phyloP scores from a whole-genome alignment of 169 alveolate genomes.

The Cryptosporidium bovis region DNA sequence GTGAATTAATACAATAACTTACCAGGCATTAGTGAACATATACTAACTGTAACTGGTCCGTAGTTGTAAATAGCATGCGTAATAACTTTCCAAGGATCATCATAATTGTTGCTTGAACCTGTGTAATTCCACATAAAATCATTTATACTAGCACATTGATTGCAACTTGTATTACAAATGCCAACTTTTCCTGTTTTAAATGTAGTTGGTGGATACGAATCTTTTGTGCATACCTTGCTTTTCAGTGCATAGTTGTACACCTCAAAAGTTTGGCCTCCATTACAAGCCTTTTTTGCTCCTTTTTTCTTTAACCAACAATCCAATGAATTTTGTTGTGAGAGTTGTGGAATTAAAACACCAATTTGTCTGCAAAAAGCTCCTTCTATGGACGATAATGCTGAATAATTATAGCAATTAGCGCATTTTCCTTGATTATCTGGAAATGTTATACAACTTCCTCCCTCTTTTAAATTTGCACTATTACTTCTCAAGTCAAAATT shows the following conservation, averaged over 20 bases:
- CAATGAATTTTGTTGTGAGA: constrained; percentile 55
- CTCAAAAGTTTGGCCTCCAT: constrained; percentile 73
- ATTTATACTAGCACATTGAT: constrained; percentile 31
- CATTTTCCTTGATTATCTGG: constrained; percentile 75
- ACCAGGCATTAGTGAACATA: constrained; percentile 74
- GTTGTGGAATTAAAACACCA: constrained; percentile 48
- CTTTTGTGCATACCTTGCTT: constrained; percentile 46
- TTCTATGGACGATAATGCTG: constrained; percentile 65
- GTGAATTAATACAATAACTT: background rate
- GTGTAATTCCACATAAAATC: constrained; percentile 63
- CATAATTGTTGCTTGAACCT: constrained; percentile 40
- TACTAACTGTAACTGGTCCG: constrained; percentile 73
- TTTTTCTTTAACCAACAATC: constrained; percentile 66
- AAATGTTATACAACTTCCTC: constrained; percentile 59
- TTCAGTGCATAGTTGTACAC: constrained; percentile 48
- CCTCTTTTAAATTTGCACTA: constrained; percentile 35
- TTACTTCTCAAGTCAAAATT: constrained; percentile 62
- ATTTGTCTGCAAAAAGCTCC: constrained; percentile 64
- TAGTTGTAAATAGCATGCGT: constrained; percentile 59
- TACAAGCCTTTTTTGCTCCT: constrained; percentile 55
- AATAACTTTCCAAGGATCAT: constrained; percentile 71
- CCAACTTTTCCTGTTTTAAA: constrained; percentile 52
- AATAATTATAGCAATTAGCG: constrained; percentile 66
- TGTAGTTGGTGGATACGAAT: constrained; percentile 57
- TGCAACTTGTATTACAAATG: constrained; percentile 24